Base-by-base conservation (phyloP, 306 rosid species). In the Hippophae gyantsensis region DNA sequence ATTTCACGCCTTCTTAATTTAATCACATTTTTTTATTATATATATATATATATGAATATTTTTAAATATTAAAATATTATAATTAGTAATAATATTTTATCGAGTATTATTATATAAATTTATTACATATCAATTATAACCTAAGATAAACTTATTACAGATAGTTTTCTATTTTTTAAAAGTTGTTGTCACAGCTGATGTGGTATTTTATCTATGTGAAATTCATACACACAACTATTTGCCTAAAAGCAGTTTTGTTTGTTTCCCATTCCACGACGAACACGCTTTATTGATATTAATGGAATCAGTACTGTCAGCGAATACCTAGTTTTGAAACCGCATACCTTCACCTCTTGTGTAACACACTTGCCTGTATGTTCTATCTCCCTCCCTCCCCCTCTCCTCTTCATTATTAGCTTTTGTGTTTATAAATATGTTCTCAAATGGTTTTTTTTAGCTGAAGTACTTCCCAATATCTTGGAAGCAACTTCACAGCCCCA, bases 301-400 rank as follows among this genome's bases (percentile, higher is more conserved):
- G 85, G 84, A 85, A 83, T 85, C 81, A 68, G 67, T 83, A 32
- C 38, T 32, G 89, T 79, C 89, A 83, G 89, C 75, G 66, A 74
- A 66, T 65, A 67, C 27, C 63, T 62, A 67, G 83, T 62, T 81
- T 72, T 32, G 68, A 57, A 74, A 72, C 67, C 46, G 38, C 25
- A 47, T 54, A 78, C 83, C 68, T 41, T 49, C 65, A 2, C 54
- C 51, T 55, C 69, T 48, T 66, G 68, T 48, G 73, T 60, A 56
- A 46, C 64, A 38, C 64, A 38, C 64, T 56, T 69, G 26, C 62
- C 80, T 68, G 76, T 69, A 63, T 62, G 57, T 27, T 27, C 60
- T 56, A 52, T 42, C 60, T 62, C 48, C 48, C 69, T 62, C 57
- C 7, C 52, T 53, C 63, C 54, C 43, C 9, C 43, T 32, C 63